Conservation (phyloP, 306 rosid genomes). For the Adenanthera pavonina region DNA sequence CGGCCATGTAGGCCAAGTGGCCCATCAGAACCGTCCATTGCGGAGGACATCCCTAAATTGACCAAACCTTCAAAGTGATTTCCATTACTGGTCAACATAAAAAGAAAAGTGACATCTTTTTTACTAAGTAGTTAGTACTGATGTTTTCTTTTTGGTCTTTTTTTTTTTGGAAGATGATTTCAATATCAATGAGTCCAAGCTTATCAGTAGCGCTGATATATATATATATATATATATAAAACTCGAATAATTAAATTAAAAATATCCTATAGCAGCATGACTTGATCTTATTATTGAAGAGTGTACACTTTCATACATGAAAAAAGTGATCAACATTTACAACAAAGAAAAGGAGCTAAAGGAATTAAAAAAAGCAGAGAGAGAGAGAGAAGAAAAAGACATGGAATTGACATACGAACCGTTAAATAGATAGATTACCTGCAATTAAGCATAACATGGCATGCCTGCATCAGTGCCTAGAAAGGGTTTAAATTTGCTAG, state of each 20-base stretch:
- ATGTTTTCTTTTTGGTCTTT: neutral
- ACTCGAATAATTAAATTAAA: no score
- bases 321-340: slow-evolving; percentile 23
- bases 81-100: neutral
- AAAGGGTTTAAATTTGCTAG: neutral
- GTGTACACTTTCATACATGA: neutral
- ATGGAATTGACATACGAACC: slow-evolving; percentile 38
- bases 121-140: neutral
- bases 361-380: neutral
- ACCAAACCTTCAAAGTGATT: slow-evolving; percentile 17
- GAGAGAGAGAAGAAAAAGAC: neutral
- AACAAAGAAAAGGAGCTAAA: neutral
- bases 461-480: slow-evolving; percentile 23
- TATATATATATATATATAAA: no score
- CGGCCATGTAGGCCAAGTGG: neutral
- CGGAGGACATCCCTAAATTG: slow-evolving; percentile 45
- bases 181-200: neutral
- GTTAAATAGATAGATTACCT: slow-evolving; percentile 22
- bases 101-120: neutral
- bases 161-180: neutral
- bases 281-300: neutral
- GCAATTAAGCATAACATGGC: slow-evolving; percentile 4
- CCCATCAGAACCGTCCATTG: slow-evolving; percentile 47
- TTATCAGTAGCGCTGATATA: neutral
- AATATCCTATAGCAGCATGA: neutral